phyloP scores from a whole-genome alignment of 2,329 filamentous ascomycete species.

The Cytospora mali region DNA sequence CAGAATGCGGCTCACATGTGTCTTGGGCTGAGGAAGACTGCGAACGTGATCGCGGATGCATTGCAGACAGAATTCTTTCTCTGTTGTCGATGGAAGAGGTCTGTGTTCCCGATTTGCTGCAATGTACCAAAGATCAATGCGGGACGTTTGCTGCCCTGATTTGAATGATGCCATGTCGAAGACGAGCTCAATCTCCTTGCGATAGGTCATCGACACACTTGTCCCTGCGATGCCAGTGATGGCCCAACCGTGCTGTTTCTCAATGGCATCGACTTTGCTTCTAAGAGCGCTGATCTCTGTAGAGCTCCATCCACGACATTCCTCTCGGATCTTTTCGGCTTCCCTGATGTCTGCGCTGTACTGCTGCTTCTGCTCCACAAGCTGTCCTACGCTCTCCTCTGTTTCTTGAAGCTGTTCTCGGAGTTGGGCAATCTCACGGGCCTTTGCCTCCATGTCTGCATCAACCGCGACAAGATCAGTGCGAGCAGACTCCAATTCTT shows the following conservation, averaged over 20 bases:
- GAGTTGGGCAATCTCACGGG: conserved; percentile 66
- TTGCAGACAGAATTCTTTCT: conserved; percentile 76
- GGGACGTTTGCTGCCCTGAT: conserved; percentile 47
- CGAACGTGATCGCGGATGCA: conserved; percentile 70
- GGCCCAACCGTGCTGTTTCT: conserved; percentile 70
- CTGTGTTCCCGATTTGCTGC: conserved; percentile 58
- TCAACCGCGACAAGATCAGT: conserved; percentile 67
- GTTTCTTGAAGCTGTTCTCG: conserved; percentile 68
- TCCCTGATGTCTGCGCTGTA: conserved; percentile 76
- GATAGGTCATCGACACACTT: conserved; percentile 73
- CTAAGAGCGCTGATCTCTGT: conserved; percentile 80
- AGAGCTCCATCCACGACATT: conserved; percentile 86
- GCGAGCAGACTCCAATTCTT: conserved; percentile 75
- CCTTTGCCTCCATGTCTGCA: conserved; percentile 70
- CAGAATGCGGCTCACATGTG: conserved; percentile 60
- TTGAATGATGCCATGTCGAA: conserved; percentile 69
- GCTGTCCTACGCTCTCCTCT: conserved; percentile 63
- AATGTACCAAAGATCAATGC: conserved; percentile 72
- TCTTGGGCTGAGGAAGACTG: conserved; percentile 60
- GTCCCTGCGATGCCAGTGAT: conserved; percentile 66
- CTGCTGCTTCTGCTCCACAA: conserved; percentile 67
- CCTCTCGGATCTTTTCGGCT: conserved; percentile 81
- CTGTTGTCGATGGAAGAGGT: conserved; percentile 59
- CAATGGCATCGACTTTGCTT: conserved; percentile 66
- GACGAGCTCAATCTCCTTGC: conserved; percentile 70